These are phyloP conservation scores for Euphorbia celastroides DNA, from an alignment of 441 rosid species.

Conservation along the genomic window DNA sequence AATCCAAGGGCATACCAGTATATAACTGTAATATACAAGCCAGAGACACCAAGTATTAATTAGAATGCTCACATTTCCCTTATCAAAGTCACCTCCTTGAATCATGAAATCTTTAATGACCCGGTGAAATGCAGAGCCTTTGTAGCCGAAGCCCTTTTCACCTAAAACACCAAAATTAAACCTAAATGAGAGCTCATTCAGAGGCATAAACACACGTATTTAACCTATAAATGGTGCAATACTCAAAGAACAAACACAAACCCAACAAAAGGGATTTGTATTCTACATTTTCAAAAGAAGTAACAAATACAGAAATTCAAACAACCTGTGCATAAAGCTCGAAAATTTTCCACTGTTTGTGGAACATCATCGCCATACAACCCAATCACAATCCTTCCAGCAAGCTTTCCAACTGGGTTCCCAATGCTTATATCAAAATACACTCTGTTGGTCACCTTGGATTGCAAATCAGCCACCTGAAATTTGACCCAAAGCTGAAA, in stretches of 20 bases:
- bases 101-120: conserved; percentile 98
- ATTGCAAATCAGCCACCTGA: conserved; percentile 53
- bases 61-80: conserved; percentile 72
- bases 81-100: conserved; percentile 98
- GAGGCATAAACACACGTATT: not conserved
- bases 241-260: not conserved
- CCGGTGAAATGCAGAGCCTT: conserved; percentile 77
- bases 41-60: not conserved
- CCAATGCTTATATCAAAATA: conserved; percentile 92
- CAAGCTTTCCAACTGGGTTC: conserved; percentile 81
- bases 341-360: conserved; percentile 89
- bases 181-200: conserved; percentile 1
- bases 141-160: conserved; percentile 94
- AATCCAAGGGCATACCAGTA: too few species aligned
- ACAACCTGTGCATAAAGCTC: conserved; percentile 91
- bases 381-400: conserved; percentile 88
- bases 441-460: conserved; percentile 85
- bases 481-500: conserved; percentile 3
- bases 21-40: not conserved
- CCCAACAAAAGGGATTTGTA: not conserved
- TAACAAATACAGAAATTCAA: not conserved
- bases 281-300: not conserved
- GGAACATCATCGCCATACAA: conserved; percentile 94
- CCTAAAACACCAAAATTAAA: conserved; percentile 38
- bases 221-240: not conserved